phyloP scores from a whole-genome alignment of 495 filamentous ascomycete species.

The Niebla homalea region DNA sequence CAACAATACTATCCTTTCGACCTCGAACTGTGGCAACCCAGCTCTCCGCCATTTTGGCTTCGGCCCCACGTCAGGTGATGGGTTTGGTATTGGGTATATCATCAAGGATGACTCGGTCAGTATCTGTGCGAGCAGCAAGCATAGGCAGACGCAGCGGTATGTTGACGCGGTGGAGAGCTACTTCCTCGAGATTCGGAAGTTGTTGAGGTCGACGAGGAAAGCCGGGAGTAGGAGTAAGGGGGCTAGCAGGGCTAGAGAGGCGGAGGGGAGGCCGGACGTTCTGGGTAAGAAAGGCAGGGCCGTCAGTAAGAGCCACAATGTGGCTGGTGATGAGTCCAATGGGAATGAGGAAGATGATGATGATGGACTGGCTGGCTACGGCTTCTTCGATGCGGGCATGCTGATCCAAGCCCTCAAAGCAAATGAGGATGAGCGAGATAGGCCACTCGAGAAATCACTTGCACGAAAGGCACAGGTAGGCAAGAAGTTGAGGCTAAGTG shows the following conservation, averaged over 20 bases:
- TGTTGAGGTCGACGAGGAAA: conserved; percentile 54
- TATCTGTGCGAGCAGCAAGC: conserved; percentile 85
- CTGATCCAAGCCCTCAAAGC: conserved; percentile 74
- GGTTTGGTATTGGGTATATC: conserved; percentile 96
- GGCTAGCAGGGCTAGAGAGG: conserved; percentile 53
- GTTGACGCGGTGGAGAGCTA: conserved; percentile 83
- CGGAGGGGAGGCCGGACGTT: conserved; percentile 38
- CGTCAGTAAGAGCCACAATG: conserved; percentile 34
- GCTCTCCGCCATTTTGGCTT: conserved; percentile 95
- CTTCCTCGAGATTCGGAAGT: conserved; percentile 74
- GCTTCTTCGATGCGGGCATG: conserved; percentile 94
- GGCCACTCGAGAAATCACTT: conserved; percentile 26
- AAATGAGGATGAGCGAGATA: conserved; percentile 37
- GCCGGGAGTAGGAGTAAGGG: conserved; percentile 35
- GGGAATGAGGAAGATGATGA: conserved; percentile 55
- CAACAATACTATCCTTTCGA: conserved; percentile 87
- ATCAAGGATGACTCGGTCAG: conserved; percentile 92
- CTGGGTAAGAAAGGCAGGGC: conserved; percentile 27
- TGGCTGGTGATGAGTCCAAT: conserved; percentile 32
- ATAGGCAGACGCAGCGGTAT: conserved; percentile 81
- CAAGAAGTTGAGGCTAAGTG: conserved; percentile 63
- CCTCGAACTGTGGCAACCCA: conserved; percentile 98
- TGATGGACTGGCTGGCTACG: conserved; percentile 85
- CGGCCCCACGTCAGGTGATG: conserved; percentile 84
- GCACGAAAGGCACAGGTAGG: conserved; percentile 52